Evolutionary conservation across 2,329 filamentous ascomycete species (phyloP).

Genomic region (Colletotrichum melonis): DNA sequence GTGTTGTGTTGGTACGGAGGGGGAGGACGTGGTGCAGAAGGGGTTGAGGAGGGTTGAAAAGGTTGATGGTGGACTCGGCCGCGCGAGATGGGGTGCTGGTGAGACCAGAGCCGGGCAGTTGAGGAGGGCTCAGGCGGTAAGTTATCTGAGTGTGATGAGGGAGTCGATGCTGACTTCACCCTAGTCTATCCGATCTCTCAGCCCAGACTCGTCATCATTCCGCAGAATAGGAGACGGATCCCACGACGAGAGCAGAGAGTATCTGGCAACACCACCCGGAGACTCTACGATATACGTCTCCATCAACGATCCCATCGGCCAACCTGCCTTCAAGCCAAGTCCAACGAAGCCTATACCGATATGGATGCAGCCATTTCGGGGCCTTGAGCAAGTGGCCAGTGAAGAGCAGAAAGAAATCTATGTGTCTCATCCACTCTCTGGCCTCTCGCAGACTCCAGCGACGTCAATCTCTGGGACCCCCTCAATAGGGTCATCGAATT

Average conservation of each 20-base stretch:
- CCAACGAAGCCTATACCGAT: conserved; percentile 63
- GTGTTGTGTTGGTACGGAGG: conserved; percentile 56
- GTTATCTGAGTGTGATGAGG: not conserved
- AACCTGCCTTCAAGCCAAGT: conserved; percentile 58
- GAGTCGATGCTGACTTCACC: not conserved
- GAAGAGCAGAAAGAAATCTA: not conserved
- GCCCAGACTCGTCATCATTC: conserved; percentile 16
- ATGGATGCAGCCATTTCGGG: conserved; percentile 52
- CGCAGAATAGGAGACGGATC: conserved; percentile 4
- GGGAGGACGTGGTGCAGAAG: conserved; percentile 51
- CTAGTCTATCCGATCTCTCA: conserved; percentile 13
- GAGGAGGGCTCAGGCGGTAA: conserved; percentile 27
- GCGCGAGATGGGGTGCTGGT: conserved; percentile 54
- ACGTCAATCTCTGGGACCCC: conserved; percentile 12
- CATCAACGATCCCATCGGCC: conserved; percentile 59
- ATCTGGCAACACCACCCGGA: conserved; percentile 4
- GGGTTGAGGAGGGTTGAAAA: conserved; percentile 56
- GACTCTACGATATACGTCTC: conserved; percentile 60
- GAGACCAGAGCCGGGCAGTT: conserved; percentile 34
- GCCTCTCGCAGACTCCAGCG: not conserved
- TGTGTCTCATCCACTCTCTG: not conserved
- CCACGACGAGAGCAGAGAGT: conserved; percentile 4
- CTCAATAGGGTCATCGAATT: conserved; percentile 3
- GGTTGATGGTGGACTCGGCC: conserved; percentile 59
- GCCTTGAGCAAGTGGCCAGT: conserved; percentile 36